Evolutionary conservation across 192 early-diverging fungal species (phyloP).

Genomic region (Endogone sp.): DNA sequence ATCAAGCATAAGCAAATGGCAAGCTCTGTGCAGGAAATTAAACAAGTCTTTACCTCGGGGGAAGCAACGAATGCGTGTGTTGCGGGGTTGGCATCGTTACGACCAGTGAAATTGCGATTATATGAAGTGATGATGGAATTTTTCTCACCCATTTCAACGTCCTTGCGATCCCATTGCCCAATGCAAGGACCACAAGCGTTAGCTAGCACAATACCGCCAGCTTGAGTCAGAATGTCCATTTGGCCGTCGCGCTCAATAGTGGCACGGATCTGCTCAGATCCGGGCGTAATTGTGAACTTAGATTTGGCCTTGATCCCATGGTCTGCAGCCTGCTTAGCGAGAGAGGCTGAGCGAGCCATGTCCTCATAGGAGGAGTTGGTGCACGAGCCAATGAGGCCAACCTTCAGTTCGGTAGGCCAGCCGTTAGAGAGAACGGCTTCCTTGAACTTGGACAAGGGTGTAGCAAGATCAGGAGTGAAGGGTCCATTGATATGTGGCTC

Average conservation of each 20-base stretch:
- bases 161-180: conserved; percentile 97
- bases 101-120: conserved; percentile 99
- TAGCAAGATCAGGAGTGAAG: conserved; percentile 94
- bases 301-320: conserved; percentile 81
- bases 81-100: conserved; percentile 97
- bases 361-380: conserved; percentile 99
- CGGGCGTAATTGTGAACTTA: conserved; percentile 89
- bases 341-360: conserved; percentile 88
- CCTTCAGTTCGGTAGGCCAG: conserved; percentile 87
- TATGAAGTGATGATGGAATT: conserved; percentile 99
- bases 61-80: conserved; percentile 96
- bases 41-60: conserved; percentile 74
- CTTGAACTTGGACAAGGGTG: conserved; percentile 91
- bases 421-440: conserved; percentile 78
- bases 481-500: conserved; percentile 98
- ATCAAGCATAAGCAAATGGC: too few species aligned
- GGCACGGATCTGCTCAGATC: conserved; percentile 96
- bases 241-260: conserved; percentile 92
- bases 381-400: conserved; percentile 95
- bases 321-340: conserved; percentile 79
- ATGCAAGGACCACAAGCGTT: conserved; percentile 99
- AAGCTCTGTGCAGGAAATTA: too few species aligned
- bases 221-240: conserved; percentile 67
- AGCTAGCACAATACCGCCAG: conserved; percentile 87
- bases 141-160: conserved; percentile 93